Conservation (phyloP, 768 basidiomycete species). For the Lanmaoa rubissima region DNA sequence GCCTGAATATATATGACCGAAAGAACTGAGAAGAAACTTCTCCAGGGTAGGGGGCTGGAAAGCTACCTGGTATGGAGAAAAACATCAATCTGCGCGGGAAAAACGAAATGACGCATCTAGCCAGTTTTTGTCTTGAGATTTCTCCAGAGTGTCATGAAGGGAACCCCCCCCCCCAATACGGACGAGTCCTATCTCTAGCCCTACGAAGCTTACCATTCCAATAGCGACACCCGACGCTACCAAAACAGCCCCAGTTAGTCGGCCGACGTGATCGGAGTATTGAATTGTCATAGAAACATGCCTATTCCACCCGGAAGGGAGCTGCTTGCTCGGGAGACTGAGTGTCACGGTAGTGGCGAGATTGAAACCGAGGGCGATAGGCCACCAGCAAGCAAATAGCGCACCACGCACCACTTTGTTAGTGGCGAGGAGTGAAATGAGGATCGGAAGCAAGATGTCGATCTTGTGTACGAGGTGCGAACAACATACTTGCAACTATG, state of each 20-base stretch:
- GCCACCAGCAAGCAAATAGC: conserved; percentile 37
- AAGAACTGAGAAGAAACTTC: neutral
- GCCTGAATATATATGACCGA: too few relatives aligned
- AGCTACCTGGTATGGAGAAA: neutral
- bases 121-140: neutral
- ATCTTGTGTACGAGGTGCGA: conserved; percentile 60
- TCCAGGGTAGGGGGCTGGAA: neutral
- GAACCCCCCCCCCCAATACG: conserved; percentile 50
- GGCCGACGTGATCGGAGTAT: conserved; percentile 64
- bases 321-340: too few relatives aligned
- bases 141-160: conserved; percentile 58
- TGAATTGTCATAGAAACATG: conserved; percentile 43
- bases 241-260: conserved; percentile 64
- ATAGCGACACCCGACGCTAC: conserved; percentile 56
- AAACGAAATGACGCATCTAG: neutral
- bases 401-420: conserved; percentile 45
- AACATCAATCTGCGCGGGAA: neutral
- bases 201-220: conserved; percentile 61
- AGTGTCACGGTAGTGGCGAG: too few relatives aligned
- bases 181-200: conserved; percentile 58
- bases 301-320: too few relatives aligned
- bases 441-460: conserved; percentile 53
- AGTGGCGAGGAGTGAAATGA: conserved; percentile 44
- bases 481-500: conserved; percentile 57
- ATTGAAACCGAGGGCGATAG: too few relatives aligned